Conservation (phyloP, 176 grass and related monocot species). For the Rhipidocladum racemiflorum region DNA sequence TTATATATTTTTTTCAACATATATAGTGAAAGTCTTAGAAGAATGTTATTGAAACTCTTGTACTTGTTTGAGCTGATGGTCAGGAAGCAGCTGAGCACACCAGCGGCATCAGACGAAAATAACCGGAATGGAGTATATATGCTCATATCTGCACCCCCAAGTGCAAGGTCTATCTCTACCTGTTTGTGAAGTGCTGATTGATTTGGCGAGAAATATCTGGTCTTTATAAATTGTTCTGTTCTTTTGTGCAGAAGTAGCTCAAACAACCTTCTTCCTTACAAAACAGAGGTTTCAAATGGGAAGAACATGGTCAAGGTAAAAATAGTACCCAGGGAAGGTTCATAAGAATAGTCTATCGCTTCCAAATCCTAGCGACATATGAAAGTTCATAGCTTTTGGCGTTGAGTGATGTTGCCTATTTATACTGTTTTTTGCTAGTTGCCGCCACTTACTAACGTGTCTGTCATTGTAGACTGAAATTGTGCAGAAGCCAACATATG, state of each 20-base stretch:
- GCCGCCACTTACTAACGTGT: not conserved
- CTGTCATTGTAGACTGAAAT: constrained; percentile 23
- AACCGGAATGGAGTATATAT: not conserved
- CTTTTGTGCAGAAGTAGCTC: constrained; percentile 43
- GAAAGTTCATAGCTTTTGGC: not conserved
- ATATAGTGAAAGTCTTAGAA: not conserved
- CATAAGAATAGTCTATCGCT: not conserved
- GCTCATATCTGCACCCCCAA: constrained; percentile 23
- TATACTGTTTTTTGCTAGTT: not conserved
- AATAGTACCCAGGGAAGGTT: not conserved
- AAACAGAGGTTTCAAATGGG: constrained; percentile 25
- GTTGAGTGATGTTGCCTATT: not conserved
- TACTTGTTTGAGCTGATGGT: constrained; percentile 29
- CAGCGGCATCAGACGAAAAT: constrained; percentile 10
- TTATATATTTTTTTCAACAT: not conserved
- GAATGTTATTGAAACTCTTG: constrained; percentile 25
- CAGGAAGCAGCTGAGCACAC: constrained; percentile 46
- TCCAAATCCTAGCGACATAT: not conserved
- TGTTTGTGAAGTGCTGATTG: not conserved
- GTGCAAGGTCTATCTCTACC: constrained; percentile 33
- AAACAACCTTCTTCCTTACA: not conserved
- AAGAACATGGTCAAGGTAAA: constrained; percentile 34
- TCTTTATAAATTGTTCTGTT: constrained; percentile 3
- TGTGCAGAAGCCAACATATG: constrained; percentile 19
- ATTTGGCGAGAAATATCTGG: not conserved